Evolutionary conservation across 176 grass and related monocot genomes (phyloP), one percentile per base, ranked within the genome.

Genomic region (Avena eriantha): DNA sequence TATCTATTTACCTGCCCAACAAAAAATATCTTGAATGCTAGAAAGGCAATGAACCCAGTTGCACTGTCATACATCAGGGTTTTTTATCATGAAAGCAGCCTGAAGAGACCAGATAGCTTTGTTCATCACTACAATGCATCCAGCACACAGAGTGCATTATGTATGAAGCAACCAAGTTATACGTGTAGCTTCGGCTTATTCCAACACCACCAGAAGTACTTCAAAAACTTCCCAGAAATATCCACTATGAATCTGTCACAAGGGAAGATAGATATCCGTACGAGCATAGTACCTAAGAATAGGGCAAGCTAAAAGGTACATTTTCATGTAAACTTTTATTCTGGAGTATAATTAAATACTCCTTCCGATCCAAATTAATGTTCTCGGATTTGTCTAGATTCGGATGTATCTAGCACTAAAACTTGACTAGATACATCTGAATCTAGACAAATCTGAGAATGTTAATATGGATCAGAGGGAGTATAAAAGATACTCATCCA

Each of bases 1-100:
- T 22, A 43, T 35, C 61, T 69, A 50, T 61, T 76, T 64, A 98
- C 93, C 91, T 95, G 86, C 85, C 95, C 95, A 79, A 88, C 89
- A 78, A 88, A 93, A 86, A 95, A 95, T 63, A 98, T 95, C 90
- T 93, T 95, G 78, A 98, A 93, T 56, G 89, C 93, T 16, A 98
- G 81, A 81, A 98, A 82, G 1, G 91, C 85, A 23, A 98, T 88
- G 82, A 98, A 98, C 55, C 10, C 72, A 82, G 84, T 78, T 82
- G 80, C 35, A 24, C 60, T 45, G 85, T 49, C 43, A 85, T 82
- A 22, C 68, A 91, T 23, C 26, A 78, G n/a, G n/a, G 46, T 4
- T 73, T 82, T 26, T 45, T 45, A 45, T 45, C 5, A 45, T 45
- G 3, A 45, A 45, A 45, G 43, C 43, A n/a, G n/a, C n/a, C n/a